phyloP scores from a whole-genome alignment of 495 filamentous ascomycete genomes.

The Chaetomium cochliodes region DNA sequence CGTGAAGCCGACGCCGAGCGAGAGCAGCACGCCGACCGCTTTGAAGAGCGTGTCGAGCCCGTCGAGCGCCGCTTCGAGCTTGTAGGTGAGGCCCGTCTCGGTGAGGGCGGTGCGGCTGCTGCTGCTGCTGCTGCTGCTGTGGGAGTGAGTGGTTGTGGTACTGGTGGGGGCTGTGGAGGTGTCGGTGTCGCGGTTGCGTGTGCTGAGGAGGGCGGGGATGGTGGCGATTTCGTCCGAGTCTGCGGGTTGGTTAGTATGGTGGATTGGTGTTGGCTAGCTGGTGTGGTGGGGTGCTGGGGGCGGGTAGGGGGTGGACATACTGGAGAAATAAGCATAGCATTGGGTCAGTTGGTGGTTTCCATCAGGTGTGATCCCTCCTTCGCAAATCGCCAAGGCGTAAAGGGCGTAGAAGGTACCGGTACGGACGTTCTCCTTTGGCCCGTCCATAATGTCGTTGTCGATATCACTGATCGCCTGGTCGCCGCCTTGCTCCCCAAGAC shows the following conservation, averaged over 20 bases:
- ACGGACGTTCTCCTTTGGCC: conserved; percentile 49
- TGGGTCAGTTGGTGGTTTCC: conserved; percentile 34
- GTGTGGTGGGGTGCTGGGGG: neutral
- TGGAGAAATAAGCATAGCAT: conserved; percentile 44
- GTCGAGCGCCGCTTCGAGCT: conserved; percentile 60
- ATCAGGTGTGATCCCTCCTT: conserved; percentile 51
- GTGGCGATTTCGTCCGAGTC: conserved; percentile 33
- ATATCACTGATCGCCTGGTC: conserved; percentile 40
- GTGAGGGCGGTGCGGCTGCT: neutral
- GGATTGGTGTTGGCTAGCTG: neutral
- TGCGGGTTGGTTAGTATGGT: conserved; percentile 32
- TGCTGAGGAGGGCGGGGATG: conserved; percentile 54
- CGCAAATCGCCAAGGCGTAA: conserved; percentile 68
- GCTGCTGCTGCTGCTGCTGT: neutral
- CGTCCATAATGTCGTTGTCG: conserved; percentile 33
- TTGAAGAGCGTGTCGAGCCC: conserved; percentile 49
- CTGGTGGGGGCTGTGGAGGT: conserved; percentile 16
- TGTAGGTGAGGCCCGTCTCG: conserved; percentile 55
- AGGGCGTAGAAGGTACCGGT: conserved; percentile 73
- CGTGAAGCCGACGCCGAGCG: conserved; percentile 56
- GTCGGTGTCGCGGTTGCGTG: conserved; percentile 53
- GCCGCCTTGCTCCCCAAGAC: conserved; percentile 41
- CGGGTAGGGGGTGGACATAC: neutral
- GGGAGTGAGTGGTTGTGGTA: neutral
- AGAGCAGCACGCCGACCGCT: conserved; percentile 64